phyloP scores from a whole-genome alignment of 164 flowering plant genomes.

The Macadamia tetraphylla region DNA sequence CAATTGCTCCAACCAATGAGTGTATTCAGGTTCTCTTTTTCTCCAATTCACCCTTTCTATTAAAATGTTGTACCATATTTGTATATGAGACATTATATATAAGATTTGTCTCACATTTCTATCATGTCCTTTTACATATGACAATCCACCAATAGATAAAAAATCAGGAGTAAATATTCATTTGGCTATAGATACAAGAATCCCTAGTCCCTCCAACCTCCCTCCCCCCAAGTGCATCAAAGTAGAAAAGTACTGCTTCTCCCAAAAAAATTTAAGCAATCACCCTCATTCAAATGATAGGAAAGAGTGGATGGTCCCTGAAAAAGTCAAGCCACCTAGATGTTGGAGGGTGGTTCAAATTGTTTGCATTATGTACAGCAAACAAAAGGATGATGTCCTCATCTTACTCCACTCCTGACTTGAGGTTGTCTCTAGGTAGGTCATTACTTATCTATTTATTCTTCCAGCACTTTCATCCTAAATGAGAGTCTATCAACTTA shows the following conservation, averaged over 20 bases:
- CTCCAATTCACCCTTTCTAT: neutral
- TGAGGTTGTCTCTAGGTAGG: too few relatives aligned
- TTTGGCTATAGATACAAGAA: neutral
- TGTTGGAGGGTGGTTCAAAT: neutral
- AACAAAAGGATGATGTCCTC: too few relatives aligned
- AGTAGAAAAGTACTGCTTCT: neutral
- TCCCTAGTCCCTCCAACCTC: neutral
- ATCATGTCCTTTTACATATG: neutral
- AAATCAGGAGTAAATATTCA: neutral
- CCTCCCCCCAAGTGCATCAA: neutral
- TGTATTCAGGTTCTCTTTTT: slow-evolving; percentile 64
- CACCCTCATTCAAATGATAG: neutral
- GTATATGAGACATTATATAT: neutral
- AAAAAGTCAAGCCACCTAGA: neutral
- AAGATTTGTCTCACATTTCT: neutral
- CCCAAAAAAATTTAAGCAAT: neutral
- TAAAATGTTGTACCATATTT: neutral
- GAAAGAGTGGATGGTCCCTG: neutral
- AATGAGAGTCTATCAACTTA: too few relatives aligned
- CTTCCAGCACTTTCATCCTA: too few relatives aligned
- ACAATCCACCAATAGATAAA: neutral
- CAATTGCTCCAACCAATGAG: slow-evolving; percentile 96
- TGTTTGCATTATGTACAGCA: too few relatives aligned
- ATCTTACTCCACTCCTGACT: too few relatives aligned
- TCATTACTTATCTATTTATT: too few relatives aligned